Evolutionary conservation across 2,329 filamentous ascomycete genomes (phyloP).

Genomic region (Beauveria sp.): DNA sequence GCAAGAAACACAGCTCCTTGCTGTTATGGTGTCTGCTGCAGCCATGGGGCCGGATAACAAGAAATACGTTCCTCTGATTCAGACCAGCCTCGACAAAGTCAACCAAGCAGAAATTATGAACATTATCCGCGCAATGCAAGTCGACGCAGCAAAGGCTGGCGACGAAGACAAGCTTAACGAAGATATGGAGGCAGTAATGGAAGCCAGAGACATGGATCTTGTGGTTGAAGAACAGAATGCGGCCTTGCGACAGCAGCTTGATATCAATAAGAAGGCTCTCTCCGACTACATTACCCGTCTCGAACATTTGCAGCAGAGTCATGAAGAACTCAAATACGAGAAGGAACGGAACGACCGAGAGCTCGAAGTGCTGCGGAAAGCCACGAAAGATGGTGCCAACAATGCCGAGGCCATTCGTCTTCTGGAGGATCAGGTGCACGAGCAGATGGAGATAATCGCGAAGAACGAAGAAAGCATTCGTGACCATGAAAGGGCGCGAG

Average conservation of each 20-base stretch:
- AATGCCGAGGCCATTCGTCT: conserved; percentile 44
- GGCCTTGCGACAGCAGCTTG: conserved; percentile 41
- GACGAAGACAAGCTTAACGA: conserved; percentile 33
- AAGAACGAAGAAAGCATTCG: conserved; percentile 49
- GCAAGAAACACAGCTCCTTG: conserved; percentile 45
- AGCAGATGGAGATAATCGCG: conserved; percentile 66
- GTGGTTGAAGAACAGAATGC: conserved; percentile 50
- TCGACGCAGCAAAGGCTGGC: conserved; percentile 27
- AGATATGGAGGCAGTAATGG: conserved; percentile 32
- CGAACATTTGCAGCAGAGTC: conserved; percentile 51
- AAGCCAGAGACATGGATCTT: conserved; percentile 45
- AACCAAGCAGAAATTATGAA: conserved; percentile 39
- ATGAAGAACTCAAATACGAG: conserved; percentile 59
- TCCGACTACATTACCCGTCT: conserved; percentile 53
- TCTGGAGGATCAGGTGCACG: conserved; percentile 50
- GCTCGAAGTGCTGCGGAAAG: conserved; percentile 40
- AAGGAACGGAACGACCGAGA: conserved; percentile 50
- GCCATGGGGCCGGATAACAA: conserved; percentile 51
- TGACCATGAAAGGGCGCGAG: conserved; percentile 26
- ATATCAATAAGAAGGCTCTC: conserved; percentile 46
- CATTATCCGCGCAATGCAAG: conserved; percentile 35
- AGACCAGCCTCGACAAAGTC: conserved; percentile 32
- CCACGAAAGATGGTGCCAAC: conserved; percentile 44
- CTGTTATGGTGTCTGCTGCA: conserved; percentile 53
- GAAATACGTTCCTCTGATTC: conserved; percentile 43